Conservation (phyloP, 2,329 filamentous ascomycete species). For the Amphichorda felina region DNA sequence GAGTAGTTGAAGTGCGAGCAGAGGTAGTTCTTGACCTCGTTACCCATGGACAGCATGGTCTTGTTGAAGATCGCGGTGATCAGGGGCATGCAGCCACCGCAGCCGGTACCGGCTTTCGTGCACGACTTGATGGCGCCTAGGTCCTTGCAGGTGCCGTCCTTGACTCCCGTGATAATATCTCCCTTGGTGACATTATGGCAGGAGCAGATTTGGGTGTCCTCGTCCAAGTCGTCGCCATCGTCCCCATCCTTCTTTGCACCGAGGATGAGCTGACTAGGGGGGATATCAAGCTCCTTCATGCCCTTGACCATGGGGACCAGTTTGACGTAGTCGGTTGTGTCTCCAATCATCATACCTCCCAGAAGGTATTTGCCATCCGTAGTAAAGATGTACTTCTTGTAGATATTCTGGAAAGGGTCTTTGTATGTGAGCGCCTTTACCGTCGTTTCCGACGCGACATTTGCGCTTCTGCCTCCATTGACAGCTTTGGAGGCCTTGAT, state of each 20-base stretch:
- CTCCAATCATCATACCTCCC: constrained; percentile 96
- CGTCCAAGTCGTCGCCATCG: constrained; percentile 66
- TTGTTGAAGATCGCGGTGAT: constrained; percentile 85
- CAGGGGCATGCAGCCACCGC: constrained; percentile 80
- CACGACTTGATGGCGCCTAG: constrained; percentile 76
- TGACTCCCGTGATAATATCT: constrained; percentile 60
- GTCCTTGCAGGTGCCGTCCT: constrained; percentile 69
- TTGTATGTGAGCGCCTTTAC: constrained; percentile 83
- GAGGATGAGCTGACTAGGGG: constrained; percentile 74
- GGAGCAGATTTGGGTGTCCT: constrained; percentile 83
- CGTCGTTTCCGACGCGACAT: neutral
- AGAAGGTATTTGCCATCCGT: constrained; percentile 80
- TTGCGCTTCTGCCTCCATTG: constrained; percentile 3
- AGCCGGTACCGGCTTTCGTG: constrained; percentile 86
- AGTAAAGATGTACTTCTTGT: constrained; percentile 91
- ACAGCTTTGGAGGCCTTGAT: constrained; percentile 25
- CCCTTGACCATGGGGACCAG: constrained; percentile 78
- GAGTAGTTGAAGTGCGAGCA: constrained; percentile 79
- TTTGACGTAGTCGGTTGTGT: constrained; percentile 83
- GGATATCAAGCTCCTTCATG: constrained; percentile 65
- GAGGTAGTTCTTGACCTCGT: constrained; percentile 77
- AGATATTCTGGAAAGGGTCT: constrained; percentile 77
- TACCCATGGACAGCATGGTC: constrained; percentile 73
- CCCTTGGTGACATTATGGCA: constrained; percentile 89
- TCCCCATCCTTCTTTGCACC: constrained; percentile 65